Base-by-base conservation (phyloP, 2,329 filamentous ascomycete genomes). In the Fusarium acutatum region DNA sequence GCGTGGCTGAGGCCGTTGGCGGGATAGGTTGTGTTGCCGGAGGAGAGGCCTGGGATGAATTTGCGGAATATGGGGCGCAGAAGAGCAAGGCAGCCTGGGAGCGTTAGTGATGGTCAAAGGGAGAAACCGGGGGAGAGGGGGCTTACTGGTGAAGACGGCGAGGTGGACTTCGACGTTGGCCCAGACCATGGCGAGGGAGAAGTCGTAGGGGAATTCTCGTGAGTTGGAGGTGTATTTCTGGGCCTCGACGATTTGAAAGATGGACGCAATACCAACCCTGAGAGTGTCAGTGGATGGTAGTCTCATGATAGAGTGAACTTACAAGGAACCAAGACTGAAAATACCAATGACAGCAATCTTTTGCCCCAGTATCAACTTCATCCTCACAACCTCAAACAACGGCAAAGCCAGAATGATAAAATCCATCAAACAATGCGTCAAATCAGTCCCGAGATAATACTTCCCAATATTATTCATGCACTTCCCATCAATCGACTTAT, bases 1-100 rank as follows among this genome's bases (percentile, higher is more conserved):
- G 60, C 65, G 10, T 72, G 65, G 34, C 71, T 73, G 28, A 52
- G 66, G 13, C 70, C 57, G 37, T 72, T 71, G 28, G 64, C 22
- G 9, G 58, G 56, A 17, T 73, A 73, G 11, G 43, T 73, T 7
- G 52, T 73, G 15, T 67, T 49, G 47, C 71, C 71, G 1, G 60
- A 52, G 4, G 58, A 64, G 3, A 73, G 58, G 7, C 70, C 71
- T 12, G 70, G 71, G 18, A 73, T 71, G 24, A 73, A 59, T 35
- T 73, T 73, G 57, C 71, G 71, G 30, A 73, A 73, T 6, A 73
- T 73, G 3, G 71, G 71, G 10, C 70, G 66, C 10, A 73, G 71
- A 10, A 73, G 66, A 37, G 61, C 66, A 12, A 73, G 60, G 17
- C 70, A 70, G 22, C 71, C 71, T 62, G 15, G 3, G 14, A 1